Percentiles rank a stretch among this genome's conserved stretches.
Evolutionary conservation across 371 early-diverging fungal genomes (phyloP).

Genomic region (Mucor lusitanicus): DNA sequence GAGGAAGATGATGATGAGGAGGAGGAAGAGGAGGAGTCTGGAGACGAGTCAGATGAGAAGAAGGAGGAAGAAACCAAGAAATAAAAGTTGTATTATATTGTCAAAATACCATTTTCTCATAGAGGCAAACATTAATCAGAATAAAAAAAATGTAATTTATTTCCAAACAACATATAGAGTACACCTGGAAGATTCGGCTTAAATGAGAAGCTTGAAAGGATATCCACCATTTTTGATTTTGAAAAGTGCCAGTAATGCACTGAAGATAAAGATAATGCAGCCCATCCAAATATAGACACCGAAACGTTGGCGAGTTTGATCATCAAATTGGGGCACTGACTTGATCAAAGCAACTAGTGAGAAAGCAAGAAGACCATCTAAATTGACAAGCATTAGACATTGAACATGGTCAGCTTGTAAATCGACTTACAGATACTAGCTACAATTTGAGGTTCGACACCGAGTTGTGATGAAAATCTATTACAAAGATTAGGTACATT

Average conservation of each 20-base stretch:
- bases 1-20: slow-evolving; percentile 38
- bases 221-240: slow-evolving; percentile 75
- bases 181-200: neutral
- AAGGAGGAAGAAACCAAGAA: slow-evolving; percentile 17
- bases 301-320: slow-evolving; percentile 51
- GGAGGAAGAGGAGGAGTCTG: slow-evolving; percentile 29
- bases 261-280: slow-evolving; percentile 62
- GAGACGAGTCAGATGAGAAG: slow-evolving; percentile 23
- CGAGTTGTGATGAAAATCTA: slow-evolving; percentile 79
- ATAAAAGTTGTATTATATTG: slow-evolving; percentile 9
- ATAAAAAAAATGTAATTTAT: slow-evolving; percentile 1
- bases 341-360: slow-evolving; percentile 50
- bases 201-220: slow-evolving; percentile 73
- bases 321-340: slow-evolving; percentile 41
- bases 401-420: neutral
- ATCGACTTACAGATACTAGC: slow-evolving; percentile 72
- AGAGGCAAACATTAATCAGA: neutral
- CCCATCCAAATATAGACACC: slow-evolving; percentile 57
- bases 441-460: slow-evolving; percentile 78
- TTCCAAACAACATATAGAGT: neutral
- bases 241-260: slow-evolving; percentile 66
- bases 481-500: neutral
- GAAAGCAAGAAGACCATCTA: slow-evolving; percentile 62
- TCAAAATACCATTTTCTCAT: slow-evolving; percentile 11
- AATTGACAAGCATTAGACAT: neutral